Conservation (phyloP, 2,329 filamentous ascomycete species). For the Byssothecium circinans region DNA sequence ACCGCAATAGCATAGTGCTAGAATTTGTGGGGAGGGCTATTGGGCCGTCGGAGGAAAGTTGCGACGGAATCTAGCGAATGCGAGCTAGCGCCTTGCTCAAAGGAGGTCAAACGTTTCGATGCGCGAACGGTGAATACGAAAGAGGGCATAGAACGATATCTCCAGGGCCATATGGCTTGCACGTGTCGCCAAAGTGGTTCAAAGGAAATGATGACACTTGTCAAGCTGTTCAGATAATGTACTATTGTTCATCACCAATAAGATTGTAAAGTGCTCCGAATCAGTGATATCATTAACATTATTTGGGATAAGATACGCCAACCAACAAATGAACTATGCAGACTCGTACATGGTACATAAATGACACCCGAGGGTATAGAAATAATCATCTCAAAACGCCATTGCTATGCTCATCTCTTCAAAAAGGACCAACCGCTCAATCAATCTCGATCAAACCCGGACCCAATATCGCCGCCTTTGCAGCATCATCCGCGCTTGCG, state of each 20-base stretch:
- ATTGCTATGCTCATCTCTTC: not conserved
- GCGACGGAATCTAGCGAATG: not conserved
- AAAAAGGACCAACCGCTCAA: constrained; percentile 5
- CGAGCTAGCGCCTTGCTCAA: not conserved
- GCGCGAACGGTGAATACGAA: not conserved
- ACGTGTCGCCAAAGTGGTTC: too few species aligned
- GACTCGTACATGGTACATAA: too few species aligned
- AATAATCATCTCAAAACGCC: not conserved
- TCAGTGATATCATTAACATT: too few species aligned
- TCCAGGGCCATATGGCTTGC: too few species aligned
- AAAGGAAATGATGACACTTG: too few species aligned
- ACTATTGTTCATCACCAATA: too few species aligned
- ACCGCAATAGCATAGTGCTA: not conserved
- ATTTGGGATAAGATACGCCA: too few species aligned
- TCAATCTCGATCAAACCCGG: constrained; percentile 36
- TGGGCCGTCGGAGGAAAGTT: not conserved
- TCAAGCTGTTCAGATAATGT: too few species aligned
- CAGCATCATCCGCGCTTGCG: constrained; percentile 28
- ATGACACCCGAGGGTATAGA: not conserved
- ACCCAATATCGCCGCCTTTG: constrained; percentile 30
- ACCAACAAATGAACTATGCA: too few species aligned
- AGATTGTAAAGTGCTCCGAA: too few species aligned
- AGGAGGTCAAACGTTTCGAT: not conserved
- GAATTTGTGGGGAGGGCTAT: not conserved
- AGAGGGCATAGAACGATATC: not conserved